Percentiles rank a stretch among this genome's conserved stretches.
Conservation (phyloP, 140 eudicot species). For the Bidens hawaiensis region DNA sequence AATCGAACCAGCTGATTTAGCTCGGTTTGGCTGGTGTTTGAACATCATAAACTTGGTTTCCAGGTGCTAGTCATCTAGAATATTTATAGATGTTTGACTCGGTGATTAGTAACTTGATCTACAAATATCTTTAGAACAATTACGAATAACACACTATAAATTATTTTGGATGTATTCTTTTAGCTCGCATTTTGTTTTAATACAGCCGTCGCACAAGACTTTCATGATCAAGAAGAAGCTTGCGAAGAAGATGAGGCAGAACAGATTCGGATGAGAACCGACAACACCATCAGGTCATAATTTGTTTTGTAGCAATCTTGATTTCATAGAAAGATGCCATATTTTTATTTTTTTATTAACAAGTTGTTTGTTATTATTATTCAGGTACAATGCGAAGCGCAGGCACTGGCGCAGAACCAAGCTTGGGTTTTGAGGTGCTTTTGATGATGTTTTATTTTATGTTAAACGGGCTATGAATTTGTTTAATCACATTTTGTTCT, state of each 20-base stretch:
- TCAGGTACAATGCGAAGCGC: conserved; percentile 83
- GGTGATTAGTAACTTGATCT: too few relatives aligned
- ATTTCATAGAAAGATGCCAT: not conserved
- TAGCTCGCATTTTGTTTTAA: not conserved
- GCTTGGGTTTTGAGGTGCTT: conserved; percentile 55
- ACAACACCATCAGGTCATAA: conserved; percentile 69
- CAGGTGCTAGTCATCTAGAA: too few relatives aligned
- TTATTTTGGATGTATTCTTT: not conserved
- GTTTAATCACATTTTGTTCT: conserved; percentile 2
- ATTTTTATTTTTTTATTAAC: not conserved
- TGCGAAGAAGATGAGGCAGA: conserved; percentile 94
- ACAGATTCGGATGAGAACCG: conserved; percentile 88
- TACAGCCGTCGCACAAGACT: conserved; percentile 86
- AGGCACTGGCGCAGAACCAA: conserved; percentile 92
- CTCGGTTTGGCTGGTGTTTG: too few relatives aligned
- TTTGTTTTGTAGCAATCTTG: not conserved
- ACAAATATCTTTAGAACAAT: too few relatives aligned
- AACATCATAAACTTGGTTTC: too few relatives aligned
- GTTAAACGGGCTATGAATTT: not conserved
- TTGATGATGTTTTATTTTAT: not conserved
- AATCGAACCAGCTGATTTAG: too few relatives aligned
- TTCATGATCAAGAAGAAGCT: conserved; percentile 92
- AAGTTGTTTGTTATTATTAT: not conserved
- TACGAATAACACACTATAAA: not conserved
- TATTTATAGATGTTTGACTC: too few relatives aligned